Percentiles rank a stretch among this genome's conserved stretches.
These are phyloP conservation scores for Maudiozyma pseudohumilis DNA, from an alignment of 805 yeast genomes.

Conservation along the genomic window DNA sequence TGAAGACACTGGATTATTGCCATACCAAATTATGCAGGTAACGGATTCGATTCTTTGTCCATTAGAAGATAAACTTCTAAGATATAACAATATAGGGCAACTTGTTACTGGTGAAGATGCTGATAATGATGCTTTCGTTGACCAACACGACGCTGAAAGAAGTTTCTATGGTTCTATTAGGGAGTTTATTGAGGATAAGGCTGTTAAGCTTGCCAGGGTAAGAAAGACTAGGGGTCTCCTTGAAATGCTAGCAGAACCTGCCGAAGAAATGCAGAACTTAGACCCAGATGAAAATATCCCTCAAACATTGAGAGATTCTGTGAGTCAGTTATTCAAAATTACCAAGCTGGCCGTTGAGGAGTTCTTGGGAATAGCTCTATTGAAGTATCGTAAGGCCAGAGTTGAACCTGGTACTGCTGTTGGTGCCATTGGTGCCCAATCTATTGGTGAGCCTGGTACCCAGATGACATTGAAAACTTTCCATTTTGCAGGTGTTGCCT, in stretches of 20 bases:
- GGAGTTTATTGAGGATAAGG: slow-evolving; percentile 49
- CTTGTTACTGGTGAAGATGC: slow-evolving; percentile 35
- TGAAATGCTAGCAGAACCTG: slow-evolving; percentile 35
- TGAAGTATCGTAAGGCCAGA: slow-evolving; percentile 77
- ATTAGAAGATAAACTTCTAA: slow-evolving; percentile 45
- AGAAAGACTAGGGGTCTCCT: slow-evolving; percentile 47
- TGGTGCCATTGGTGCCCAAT: slow-evolving; percentile 98
- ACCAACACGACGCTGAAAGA: slow-evolving; percentile 81
- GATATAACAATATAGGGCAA: slow-evolving; percentile 68
- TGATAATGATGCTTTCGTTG: slow-evolving; percentile 55
- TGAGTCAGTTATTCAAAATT: slow-evolving; percentile 58
- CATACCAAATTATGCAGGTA: slow-evolving; percentile 53
- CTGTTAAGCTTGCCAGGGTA: slow-evolving; percentile 42
- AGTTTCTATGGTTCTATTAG: slow-evolving; percentile 70
- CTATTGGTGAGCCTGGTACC: slow-evolving; percentile 99
- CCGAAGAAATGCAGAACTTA: slow-evolving; percentile 35
- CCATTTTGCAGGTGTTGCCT: slow-evolving; percentile 99
- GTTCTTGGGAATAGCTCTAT: slow-evolving; percentile 67
- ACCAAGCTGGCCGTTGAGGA: slow-evolving; percentile 47
- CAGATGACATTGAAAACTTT: slow-evolving; percentile 95
- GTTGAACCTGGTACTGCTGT: slow-evolving; percentile 99
- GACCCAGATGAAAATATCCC: slow-evolving; percentile 33
- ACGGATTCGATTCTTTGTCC: slow-evolving; percentile 52
- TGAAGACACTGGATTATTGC: slow-evolving; percentile 47
- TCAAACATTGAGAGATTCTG: slow-evolving; percentile 35